These are phyloP conservation scores for Mycosarcoma mackinlayi DNA, from an alignment of 1,284 basidiomycete species.

Conservation along the genomic window DNA sequence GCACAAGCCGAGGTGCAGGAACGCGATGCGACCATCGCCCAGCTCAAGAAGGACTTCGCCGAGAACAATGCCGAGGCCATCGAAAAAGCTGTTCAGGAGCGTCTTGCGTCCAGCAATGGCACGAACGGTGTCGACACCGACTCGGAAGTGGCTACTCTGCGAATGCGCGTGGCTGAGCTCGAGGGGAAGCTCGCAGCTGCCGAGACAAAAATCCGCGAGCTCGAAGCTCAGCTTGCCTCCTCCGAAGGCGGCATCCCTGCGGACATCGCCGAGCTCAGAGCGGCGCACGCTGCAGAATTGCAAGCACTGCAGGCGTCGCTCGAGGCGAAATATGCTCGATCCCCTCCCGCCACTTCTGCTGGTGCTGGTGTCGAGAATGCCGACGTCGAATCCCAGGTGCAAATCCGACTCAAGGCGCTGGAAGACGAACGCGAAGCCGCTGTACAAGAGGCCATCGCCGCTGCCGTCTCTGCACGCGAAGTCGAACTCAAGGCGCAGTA, in stretches of 20 bases:
- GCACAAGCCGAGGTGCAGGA: conserved; percentile 52
- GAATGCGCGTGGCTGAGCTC: conserved; percentile 57
- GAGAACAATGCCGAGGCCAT: conserved; percentile 54
- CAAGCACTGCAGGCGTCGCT: conserved; percentile 31
- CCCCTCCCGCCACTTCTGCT: neutral
- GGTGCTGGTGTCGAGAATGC: neutral
- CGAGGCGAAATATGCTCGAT: conserved; percentile 32
- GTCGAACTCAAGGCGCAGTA: conserved; percentile 57
- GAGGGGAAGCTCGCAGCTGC: conserved; percentile 50
- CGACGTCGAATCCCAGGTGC: conserved; percentile 45
- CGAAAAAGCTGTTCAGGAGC: conserved; percentile 52
- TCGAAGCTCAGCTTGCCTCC: conserved; percentile 41
- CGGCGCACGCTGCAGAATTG: conserved; percentile 43
- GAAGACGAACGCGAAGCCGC: conserved; percentile 49
- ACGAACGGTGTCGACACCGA: conserved; percentile 13
- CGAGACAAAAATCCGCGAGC: conserved; percentile 44
- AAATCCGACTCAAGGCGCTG: conserved; percentile 41
- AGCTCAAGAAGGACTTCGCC: conserved; percentile 51
- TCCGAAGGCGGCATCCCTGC: conserved; percentile 4
- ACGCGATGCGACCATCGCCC: conserved; percentile 44
- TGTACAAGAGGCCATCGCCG: conserved; percentile 41
- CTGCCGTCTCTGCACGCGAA: conserved; percentile 58
- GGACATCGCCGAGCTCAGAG: conserved; percentile 42
- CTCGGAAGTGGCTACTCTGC: conserved; percentile 22
- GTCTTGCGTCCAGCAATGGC: conserved; percentile 15